Conservation (phyloP, 2,329 filamentous ascomycete species). For the Diatrype stigma region DNA sequence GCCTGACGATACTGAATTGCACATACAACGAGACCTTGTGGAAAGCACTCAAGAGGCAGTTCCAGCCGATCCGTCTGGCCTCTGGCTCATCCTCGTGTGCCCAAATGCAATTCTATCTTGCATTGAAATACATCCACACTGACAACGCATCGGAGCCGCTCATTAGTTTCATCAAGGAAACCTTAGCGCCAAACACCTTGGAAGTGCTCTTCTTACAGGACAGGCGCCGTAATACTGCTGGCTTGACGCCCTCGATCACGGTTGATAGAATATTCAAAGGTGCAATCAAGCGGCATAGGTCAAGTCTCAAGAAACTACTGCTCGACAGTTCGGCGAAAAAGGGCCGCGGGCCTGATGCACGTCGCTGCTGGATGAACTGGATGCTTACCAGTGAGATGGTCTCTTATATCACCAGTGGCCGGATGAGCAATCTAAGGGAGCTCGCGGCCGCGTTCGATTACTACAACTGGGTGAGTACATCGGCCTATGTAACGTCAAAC, state of each 20-base stretch:
- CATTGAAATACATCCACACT: slow-evolving; percentile 70
- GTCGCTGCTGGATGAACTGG: slow-evolving; percentile 64
- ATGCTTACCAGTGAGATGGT: slow-evolving; percentile 65
- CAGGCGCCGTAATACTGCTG: slow-evolving; percentile 39
- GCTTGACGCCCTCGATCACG: slow-evolving; percentile 44
- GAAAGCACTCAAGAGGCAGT: slow-evolving; percentile 64
- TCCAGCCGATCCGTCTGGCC: slow-evolving; percentile 39
- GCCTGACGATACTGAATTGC: slow-evolving; percentile 70
- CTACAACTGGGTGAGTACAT: slow-evolving; percentile 68
- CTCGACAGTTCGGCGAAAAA: slow-evolving; percentile 58
- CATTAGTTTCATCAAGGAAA: slow-evolving; percentile 71
- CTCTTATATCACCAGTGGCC: slow-evolving; percentile 70
- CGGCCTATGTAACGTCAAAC: slow-evolving; percentile 1
- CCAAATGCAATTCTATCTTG: slow-evolving; percentile 54
- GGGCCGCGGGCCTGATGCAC: slow-evolving; percentile 40
- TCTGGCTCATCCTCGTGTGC: slow-evolving; percentile 28
- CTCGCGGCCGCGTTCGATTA: slow-evolving; percentile 69
- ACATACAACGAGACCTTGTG: slow-evolving; percentile 69
- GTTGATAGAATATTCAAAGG: slow-evolving; percentile 69
- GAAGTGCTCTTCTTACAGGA: slow-evolving; percentile 77
- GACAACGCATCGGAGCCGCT: slow-evolving; percentile 66
- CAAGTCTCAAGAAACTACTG: slow-evolving; percentile 67
- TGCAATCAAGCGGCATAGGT: slow-evolving; percentile 64
- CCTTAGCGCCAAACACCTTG: slow-evolving; percentile 73
- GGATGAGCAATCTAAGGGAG: slow-evolving; percentile 68